phyloP scores from a whole-genome alignment of 768 basidiomycete genomes.

The Trametes cinnabarina region DNA sequence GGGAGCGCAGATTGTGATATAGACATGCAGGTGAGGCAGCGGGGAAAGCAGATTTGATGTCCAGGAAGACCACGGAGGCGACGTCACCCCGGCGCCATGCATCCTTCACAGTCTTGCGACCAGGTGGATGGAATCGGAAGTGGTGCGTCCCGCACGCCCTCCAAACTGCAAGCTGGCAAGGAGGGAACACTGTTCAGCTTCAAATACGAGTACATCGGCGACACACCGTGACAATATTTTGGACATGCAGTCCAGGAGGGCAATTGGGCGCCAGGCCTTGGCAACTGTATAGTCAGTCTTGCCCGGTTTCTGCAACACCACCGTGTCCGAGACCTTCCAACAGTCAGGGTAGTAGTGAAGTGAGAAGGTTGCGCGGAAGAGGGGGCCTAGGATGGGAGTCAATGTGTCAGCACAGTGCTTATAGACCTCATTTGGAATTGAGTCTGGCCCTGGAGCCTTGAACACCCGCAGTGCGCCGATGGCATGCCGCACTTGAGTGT shows the following conservation, averaged over 20 bases:
- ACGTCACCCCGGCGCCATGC: constrained; percentile 23
- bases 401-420: constrained; percentile 26
- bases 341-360: constrained; percentile 18
- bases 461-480: constrained; percentile 31
- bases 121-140: constrained; percentile 26
- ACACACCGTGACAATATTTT: constrained; percentile 26
- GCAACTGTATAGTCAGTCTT: constrained; percentile 34
- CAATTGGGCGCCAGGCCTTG: constrained; percentile 39
- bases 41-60: too few relatives aligned
- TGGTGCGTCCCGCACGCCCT: constrained; percentile 21
- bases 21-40: too few relatives aligned
- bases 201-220: constrained; percentile 3
- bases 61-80: too few relatives aligned
- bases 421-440: constrained; percentile 35
- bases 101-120: constrained; percentile 21
- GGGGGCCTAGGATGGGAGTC: constrained; percentile 23
- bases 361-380: constrained; percentile 32
- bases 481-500: constrained; percentile 26
- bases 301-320: constrained; percentile 37
- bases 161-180: constrained; percentile 26
- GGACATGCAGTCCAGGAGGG: constrained; percentile 30
- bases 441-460: constrained; percentile 34
- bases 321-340: constrained; percentile 30
- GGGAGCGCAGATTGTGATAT: too few relatives aligned
- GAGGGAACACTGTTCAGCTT: constrained; percentile 10